Percentiles rank a stretch among this genome's conserved stretches.
Evolutionary conservation across 2,329 filamentous ascomycete species (phyloP).

Genomic region (Pyrenophora seminiperda): DNA sequence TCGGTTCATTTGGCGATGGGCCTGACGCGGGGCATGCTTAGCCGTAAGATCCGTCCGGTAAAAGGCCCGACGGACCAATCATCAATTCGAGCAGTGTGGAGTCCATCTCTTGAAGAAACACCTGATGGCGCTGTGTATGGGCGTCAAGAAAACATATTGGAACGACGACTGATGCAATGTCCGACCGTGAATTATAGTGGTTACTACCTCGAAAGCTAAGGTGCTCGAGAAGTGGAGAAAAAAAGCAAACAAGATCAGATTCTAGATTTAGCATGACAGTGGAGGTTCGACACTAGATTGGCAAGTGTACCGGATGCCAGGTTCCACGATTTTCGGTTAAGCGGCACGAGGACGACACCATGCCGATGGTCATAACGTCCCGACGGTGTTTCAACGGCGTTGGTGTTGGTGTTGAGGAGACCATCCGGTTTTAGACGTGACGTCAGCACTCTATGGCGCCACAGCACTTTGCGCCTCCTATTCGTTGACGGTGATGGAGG

Average conservation of each 20-base stretch:
- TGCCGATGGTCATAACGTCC: constrained; percentile 5
- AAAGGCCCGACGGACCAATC: background rate
- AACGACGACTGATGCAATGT: too few species aligned
- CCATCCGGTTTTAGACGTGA: constrained; percentile 7
- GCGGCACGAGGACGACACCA: constrained; percentile 4
- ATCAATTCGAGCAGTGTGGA: background rate
- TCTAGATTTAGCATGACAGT: background rate
- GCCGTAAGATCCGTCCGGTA: too few species aligned
- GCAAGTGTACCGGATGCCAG: constrained; percentile 6
- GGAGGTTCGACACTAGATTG: background rate
- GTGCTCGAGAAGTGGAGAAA: too few species aligned
- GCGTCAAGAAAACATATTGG: too few species aligned
- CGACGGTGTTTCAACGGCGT: constrained; percentile 6
- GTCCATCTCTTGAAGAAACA: too few species aligned
- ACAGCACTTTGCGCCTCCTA: too few species aligned
- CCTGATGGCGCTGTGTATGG: too few species aligned
- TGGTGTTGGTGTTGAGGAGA: constrained; percentile 7
- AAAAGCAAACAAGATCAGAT: background rate
- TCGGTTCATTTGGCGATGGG: background rate
- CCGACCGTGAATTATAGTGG: too few species aligned
- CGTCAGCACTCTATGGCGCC: constrained; percentile 4
- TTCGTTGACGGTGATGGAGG: too few species aligned
- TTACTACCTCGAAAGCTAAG: too few species aligned
- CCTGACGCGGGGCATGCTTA: background rate
- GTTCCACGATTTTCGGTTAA: constrained; percentile 5